Evolutionary conservation across 306 rosid genomes (phyloP), one percentile per base, ranked within the genome.

Genomic region (Mucuna pruriens): DNA sequence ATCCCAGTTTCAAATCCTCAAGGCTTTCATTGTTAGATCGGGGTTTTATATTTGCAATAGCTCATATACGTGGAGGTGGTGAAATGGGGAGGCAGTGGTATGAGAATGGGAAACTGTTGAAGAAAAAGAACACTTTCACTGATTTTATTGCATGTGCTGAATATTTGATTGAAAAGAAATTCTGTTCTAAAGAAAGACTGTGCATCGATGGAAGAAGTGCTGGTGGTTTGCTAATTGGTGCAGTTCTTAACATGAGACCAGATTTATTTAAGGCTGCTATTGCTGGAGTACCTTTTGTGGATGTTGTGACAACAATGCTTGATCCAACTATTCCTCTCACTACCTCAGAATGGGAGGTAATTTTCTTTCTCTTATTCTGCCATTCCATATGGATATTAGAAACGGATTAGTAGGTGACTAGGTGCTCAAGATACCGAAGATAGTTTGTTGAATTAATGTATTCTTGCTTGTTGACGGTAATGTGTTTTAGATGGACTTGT

Each of bases 11-110:
- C 91, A 84, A 82, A 86, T 84, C 90, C 65, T 65, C 97, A 63
- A 93, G 97, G 87, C 87, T 95, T 49, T 93, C 99, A 74, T 84
- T 95, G 89, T 85, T 95, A 85, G 95, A 95, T 78, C 90, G 93
- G 44, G 99, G 97, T 75, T 93, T 93, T 71, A 83, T 93, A 82
- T 95, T 76, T 91, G 97, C 87, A 74, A 93, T 95, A 76, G 97
- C 97, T 86, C 98, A 95, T 82, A 76, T 95, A 71, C 97, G 95
- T 61, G 99, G 99, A 31, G 99, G 99, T 80, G 97, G 97, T 82
- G 99, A 95, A 84, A 91, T 93, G 97, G 99, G 99, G 80, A 93
- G 99, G 85, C 91, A 87, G 88, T 95, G 99, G 97, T 95, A 95
- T 76, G 98, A 93, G 90, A 88, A 91, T 82, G 99, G 99, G 84